These are phyloP conservation scores for Claviceps digitariae DNA, from an alignment of 2,329 filamentous ascomycete genomes.

Conservation along the genomic window DNA sequence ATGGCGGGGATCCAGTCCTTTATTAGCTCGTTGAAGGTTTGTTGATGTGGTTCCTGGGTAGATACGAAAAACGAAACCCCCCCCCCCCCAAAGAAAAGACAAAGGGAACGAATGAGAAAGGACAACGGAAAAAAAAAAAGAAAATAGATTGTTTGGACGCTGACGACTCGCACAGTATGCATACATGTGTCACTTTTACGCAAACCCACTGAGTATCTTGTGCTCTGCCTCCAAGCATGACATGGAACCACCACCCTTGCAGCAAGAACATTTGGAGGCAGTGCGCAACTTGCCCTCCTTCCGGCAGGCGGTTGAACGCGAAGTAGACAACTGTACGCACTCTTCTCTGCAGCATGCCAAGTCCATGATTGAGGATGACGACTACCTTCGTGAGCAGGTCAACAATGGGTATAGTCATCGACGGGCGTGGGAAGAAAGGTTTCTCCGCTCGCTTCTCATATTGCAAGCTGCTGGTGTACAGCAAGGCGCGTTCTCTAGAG, in stretches of 20 bases:
- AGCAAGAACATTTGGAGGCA: conserved; percentile 51
- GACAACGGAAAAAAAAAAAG: too few species aligned
- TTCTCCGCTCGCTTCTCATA: conserved; percentile 37
- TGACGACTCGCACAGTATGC: conserved; percentile 43
- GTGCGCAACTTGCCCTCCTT: conserved; percentile 59
- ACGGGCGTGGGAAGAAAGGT: conserved; percentile 25
- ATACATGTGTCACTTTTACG: conserved; percentile 79
- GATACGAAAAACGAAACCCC: too few species aligned
- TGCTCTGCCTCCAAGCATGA: conserved; percentile 22
- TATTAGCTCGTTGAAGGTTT: conserved; percentile 53
- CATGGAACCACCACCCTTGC: conserved; percentile 22
- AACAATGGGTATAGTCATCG: conserved; percentile 15
- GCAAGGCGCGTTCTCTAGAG: conserved; percentile 31
- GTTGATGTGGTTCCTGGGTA: not conserved
- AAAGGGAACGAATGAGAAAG: too few species aligned
- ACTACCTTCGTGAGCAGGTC: conserved; percentile 34
- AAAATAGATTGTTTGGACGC: not conserved
- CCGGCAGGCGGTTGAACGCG: conserved; percentile 35
- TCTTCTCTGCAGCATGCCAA: conserved; percentile 28
- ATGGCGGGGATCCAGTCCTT: conserved; percentile 64
- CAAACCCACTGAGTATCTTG: conserved; percentile 59
- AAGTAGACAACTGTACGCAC: conserved; percentile 29
- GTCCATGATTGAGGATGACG: conserved; percentile 46
- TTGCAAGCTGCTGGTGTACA: conserved; percentile 24
- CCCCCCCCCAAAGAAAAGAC: too few species aligned